These are phyloP conservation scores for Fusarium sp. DNA, from an alignment of 2,329 filamentous ascomycete genomes.

Conservation along the genomic window DNA sequence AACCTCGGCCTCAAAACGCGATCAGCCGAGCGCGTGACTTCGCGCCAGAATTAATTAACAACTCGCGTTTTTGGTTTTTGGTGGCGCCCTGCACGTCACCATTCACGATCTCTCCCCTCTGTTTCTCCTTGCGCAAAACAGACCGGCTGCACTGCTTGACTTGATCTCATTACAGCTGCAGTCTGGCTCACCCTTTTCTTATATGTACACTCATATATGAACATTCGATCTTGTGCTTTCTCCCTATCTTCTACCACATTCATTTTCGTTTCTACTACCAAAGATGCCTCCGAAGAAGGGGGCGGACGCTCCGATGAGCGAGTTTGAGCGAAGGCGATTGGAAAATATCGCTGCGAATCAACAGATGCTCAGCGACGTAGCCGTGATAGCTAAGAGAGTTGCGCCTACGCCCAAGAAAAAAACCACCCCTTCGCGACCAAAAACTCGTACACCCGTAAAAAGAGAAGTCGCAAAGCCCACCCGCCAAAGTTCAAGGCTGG, in stretches of 20 bases:
- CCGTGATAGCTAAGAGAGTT: slow-evolving; percentile 77
- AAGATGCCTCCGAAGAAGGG: slow-evolving; percentile 61
- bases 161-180: not conserved
- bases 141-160: not conserved
- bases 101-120: slow-evolving; percentile 23
- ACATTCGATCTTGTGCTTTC: too few species aligned
- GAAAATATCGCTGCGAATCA: slow-evolving; percentile 91
- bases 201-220: too few species aligned
- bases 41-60: slow-evolving; percentile 50
- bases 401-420: slow-evolving; percentile 67
- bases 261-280: not conserved
- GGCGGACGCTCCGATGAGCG: slow-evolving; percentile 69
- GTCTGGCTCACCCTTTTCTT: not conserved
- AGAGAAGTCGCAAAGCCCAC: slow-evolving; percentile 64
- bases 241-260: too few species aligned
- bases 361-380: slow-evolving; percentile 81
- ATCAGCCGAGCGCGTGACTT: slow-evolving; percentile 49
- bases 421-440: slow-evolving; percentile 54
- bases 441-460: slow-evolving; percentile 58
- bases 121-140: slow-evolving; percentile 10
- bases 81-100: slow-evolving; percentile 36
- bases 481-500: slow-evolving; percentile 70
- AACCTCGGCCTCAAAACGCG: slow-evolving; percentile 40
- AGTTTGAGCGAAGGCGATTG: slow-evolving; percentile 86
- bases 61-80: slow-evolving; percentile 38